Evolutionary conservation across 2,329 filamentous ascomycete species (phyloP).

Genomic region (Penicillium sp.): DNA sequence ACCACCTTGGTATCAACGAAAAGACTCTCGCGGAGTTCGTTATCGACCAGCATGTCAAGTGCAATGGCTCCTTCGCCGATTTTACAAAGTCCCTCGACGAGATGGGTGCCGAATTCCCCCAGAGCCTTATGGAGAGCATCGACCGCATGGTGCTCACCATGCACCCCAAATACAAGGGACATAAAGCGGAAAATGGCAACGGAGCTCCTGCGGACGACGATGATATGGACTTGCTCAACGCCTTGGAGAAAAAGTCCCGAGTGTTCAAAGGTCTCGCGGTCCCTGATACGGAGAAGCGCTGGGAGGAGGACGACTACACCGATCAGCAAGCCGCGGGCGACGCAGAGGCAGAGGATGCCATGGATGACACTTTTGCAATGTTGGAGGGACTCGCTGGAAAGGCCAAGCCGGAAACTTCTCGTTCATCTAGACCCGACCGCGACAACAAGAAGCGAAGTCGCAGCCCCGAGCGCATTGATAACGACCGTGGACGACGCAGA

Average conservation of each 20-base stretch:
- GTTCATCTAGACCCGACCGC: constrained; percentile 35
- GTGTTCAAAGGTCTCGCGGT: constrained; percentile 90
- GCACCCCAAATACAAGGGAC: constrained; percentile 82
- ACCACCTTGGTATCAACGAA: constrained; percentile 87
- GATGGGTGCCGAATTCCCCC: constrained; percentile 80
- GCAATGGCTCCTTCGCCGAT: constrained; percentile 61
- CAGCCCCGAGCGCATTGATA: constrained; percentile 53
- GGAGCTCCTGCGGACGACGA: constrained; percentile 44
- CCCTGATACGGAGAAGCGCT: constrained; percentile 70
- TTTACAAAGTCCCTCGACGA: constrained; percentile 76
- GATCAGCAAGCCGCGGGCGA: constrained; percentile 34
- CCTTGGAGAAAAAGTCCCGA: constrained; percentile 71
- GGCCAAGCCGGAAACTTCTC: constrained; percentile 43
- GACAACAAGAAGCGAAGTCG: constrained; percentile 55
- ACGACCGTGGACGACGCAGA: constrained; percentile 49
- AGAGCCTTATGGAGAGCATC: constrained; percentile 85
- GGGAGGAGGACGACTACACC: constrained; percentile 52
- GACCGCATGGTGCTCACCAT: constrained; percentile 85
- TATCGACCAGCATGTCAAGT: constrained; percentile 83
- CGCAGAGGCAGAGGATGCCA: constrained; percentile 60
- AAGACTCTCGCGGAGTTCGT: constrained; percentile 96
- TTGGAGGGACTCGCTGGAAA: constrained; percentile 82
- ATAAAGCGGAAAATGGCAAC: constrained; percentile 38
- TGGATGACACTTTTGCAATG: constrained; percentile 91
- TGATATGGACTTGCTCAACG: constrained; percentile 44